Evolutionary conservation across 2,329 filamentous ascomycete species (phyloP).

Genomic region (Hypoxylon sp.): DNA sequence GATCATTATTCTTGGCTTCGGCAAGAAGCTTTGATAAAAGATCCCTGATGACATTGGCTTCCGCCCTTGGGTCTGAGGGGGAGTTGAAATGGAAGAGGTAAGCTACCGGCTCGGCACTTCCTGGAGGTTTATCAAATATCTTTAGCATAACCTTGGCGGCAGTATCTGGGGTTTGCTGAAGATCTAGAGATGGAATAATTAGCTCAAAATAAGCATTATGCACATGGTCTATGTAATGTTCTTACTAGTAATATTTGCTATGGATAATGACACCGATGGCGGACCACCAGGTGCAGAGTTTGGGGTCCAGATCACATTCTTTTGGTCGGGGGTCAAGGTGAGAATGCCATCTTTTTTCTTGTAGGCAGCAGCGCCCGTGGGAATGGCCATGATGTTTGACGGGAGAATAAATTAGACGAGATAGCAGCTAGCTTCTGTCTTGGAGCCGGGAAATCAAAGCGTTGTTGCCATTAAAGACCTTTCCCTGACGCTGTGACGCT

Average conservation of each 20-base stretch:
- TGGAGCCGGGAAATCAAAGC: background rate
- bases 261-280: conserved; percentile 76
- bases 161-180: conserved; percentile 94
- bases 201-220: conserved; percentile 23
- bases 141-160: conserved; percentile 93
- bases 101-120: conserved; percentile 72
- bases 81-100: conserved; percentile 95
- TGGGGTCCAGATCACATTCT: conserved; percentile 86
- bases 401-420: conserved; percentile 6
- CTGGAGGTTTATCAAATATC: conserved; percentile 81
- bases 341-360: conserved; percentile 97
- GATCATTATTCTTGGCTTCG: conserved; percentile 72
- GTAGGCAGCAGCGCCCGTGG: conserved; percentile 80
- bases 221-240: conserved; percentile 31
- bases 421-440: background rate
- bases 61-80: conserved; percentile 78
- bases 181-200: conserved; percentile 68
- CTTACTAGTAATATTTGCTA: conserved; percentile 87
- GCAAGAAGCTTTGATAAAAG: conserved; percentile 84
- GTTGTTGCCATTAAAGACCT: background rate
- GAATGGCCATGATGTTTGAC: conserved; percentile 66
- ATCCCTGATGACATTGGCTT: conserved; percentile 89
- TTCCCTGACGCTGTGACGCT: background rate
- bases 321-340: conserved; percentile 79
- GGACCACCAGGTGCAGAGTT: conserved; percentile 72